Base-by-base conservation (phyloP, 1,284 basidiomycete genomes). In the Clitocybe nebularis region DNA sequence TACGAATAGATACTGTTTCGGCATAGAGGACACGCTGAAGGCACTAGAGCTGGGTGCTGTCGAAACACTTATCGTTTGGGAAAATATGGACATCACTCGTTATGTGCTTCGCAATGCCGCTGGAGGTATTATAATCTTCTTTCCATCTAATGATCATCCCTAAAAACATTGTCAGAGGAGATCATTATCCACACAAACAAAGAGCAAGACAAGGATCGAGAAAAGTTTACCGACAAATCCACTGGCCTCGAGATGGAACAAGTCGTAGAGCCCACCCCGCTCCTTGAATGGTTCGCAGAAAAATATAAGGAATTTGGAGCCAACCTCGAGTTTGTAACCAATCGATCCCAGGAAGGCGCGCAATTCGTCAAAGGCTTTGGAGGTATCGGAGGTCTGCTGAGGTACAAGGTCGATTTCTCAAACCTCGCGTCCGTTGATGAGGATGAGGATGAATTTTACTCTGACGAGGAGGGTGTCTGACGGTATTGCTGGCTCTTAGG, bases 321-420 rank as follows among this genome's bases (percentile, higher is more conserved):
- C 45, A 87, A 87, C 54, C 83, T 98, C 48, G 95, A 98, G 63
- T 90, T 90, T 58, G 79, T 90, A 34, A 89, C 88, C 50, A 87
- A 90, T 63, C 77, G 81, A 40, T 94, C 91, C n/a, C 94, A 98
- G 62, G 95, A 99, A 63, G 95, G 95, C 23, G 90, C 90, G 33
- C 96, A 99, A 66, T 99, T 98, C 72, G 93, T 96, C 58, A 95
- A 95, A 65, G 96, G 95, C 39, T 99, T 99, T 59, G 95, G 95
- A 70, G 95, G 95, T 24, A 96, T 99, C 52, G 95, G 95, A 35
- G 95, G 95, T 23, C 73, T 98, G 46, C 72, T 97, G 49, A 81
- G 93, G 45, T 97, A 96, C 81, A 95, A 96, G 72, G 92, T 96
- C 53, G 92, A 93, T 67, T 91, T 97, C 67, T 78, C 77, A 51